Conservation (phyloP, 257 asterid genomes). For the Nemophila menziesii region DNA sequence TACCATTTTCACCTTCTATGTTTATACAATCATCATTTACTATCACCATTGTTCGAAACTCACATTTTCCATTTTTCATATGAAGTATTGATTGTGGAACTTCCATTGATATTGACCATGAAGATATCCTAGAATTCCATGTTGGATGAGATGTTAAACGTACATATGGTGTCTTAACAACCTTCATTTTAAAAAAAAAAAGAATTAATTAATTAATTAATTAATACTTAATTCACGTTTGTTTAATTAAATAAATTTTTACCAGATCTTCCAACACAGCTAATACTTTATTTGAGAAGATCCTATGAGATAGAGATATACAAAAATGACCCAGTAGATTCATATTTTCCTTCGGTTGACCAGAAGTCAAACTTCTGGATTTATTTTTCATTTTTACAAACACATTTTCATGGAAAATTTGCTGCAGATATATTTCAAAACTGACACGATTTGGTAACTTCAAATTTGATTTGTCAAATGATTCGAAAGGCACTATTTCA, state of each 20-base stretch:
- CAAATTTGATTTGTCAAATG: conserved; percentile 27
- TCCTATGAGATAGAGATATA: conserved; percentile 87
- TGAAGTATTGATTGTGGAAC: conserved; percentile 69
- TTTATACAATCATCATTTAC: conserved; percentile 81
- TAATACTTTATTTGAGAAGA: conserved; percentile 80
- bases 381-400: conserved; percentile 65
- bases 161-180: conserved; percentile 61
- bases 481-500: conserved; percentile 22
- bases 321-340: conserved; percentile 81
- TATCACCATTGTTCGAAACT: conserved; percentile 65
- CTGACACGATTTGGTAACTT: conserved; percentile 56
- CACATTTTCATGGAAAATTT: conserved; percentile 78
- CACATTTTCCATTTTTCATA: conserved; percentile 38
- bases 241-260: conserved; percentile 16
- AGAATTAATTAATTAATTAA: no score
- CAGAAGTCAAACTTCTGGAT: conserved; percentile 37
- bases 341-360: conserved; percentile 53
- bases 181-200: conserved; percentile 55
- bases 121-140: conserved; percentile 87
- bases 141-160: conserved; percentile 74
- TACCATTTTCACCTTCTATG: conserved; percentile 95
- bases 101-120: conserved; percentile 82
- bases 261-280: conserved; percentile 80
- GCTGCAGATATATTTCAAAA: conserved; percentile 73
- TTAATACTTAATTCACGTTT: no score